A percentile compares a stretch with the other conserved stretches of the same genome.
phyloP scores from a whole-genome alignment of 2,329 filamentous ascomycete genomes.

The Tolypocladium nubicola region DNA sequence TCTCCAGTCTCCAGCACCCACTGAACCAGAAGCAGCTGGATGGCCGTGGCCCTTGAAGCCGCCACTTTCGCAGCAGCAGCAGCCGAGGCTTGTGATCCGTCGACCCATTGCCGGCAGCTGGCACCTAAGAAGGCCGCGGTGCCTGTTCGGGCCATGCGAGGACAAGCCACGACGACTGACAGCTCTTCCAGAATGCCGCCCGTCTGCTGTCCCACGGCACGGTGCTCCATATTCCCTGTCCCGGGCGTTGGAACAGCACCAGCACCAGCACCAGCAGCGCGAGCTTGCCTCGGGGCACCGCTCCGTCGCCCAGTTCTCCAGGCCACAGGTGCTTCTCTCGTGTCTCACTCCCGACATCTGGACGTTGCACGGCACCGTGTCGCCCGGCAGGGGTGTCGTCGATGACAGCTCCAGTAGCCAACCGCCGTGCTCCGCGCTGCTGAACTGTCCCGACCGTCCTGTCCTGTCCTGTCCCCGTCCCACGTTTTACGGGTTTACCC shows the following conservation, averaged over 20 bases:
- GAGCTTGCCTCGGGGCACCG: not conserved
- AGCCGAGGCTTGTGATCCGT: constrained; percentile 1
- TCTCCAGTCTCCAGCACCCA: not conserved
- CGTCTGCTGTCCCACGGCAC: not conserved
- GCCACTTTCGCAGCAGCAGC: not conserved
- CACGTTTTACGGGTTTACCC: not conserved
- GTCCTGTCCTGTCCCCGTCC: not conserved
- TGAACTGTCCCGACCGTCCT: not conserved
- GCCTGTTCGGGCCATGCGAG: not conserved
- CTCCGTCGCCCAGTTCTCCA: not conserved
- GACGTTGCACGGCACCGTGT: not conserved
- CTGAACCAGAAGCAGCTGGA: not conserved
- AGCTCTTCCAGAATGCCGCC: not conserved
- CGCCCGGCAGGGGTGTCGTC: not conserved
- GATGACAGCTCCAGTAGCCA: not conserved
- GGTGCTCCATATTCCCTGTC: too few relatives aligned
- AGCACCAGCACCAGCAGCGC: not conserved
- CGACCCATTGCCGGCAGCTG: not conserved
- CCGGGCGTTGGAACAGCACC: not conserved
- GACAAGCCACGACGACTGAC: not conserved
- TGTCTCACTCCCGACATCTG: not conserved
- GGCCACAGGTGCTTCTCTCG: not conserved
- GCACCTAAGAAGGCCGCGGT: not conserved
- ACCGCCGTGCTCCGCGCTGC: not conserved
- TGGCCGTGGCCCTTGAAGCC: not conserved